Evolutionary conservation across 2,329 filamentous ascomycete species (phyloP), one percentile per base, ranked within the genome.

Genomic region (Colletotrichum sp.): DNA sequence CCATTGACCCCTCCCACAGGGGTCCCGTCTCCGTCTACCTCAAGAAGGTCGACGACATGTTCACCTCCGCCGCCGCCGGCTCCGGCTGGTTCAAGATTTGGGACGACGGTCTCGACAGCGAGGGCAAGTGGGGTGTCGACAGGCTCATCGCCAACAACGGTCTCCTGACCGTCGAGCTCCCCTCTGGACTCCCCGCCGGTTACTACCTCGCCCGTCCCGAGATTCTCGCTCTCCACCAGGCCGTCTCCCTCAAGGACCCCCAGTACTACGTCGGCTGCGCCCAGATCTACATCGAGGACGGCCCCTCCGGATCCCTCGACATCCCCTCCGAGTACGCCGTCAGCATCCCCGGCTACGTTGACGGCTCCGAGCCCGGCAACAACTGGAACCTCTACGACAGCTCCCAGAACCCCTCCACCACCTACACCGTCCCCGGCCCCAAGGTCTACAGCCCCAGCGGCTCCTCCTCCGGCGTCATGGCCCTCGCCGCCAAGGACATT

Each of bases 41-140:
- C 85, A 95, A 95, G 86, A 90, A 91, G 79, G 90, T 95, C 2
- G 83, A 86, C 77, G 87, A 91, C 73, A 91, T 92, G 74, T 84
- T 84, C 14, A 81, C 81, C 26, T 85, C 87, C 77, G 82, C 89
- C 14, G 91, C 91, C 65, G 85, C 88, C 28, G 93, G 94, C 6
- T 85, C 87, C 66, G 94, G 94, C 52, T 96, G 94, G 94, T 94
- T 96, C 88, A 95, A 95, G 88, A 90, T 96, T 81, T 95, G 89
- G 87, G 90, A 94, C 73, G 89, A 93, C 67, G 93, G 92, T 61
- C 94, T 94, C 83, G 88, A 94, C 79, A 81, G 84, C 7, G 86
- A 86, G 3, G 82, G 86, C 32, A 86, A 90, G 81, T 96, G 94
- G 93, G 95, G 94, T 83, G 93, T 92, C 4, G 90, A 94, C 80